Evolutionary conservation across 192 early-diverging fungal genomes (phyloP).

Genomic region (Backusella sp.): DNA sequence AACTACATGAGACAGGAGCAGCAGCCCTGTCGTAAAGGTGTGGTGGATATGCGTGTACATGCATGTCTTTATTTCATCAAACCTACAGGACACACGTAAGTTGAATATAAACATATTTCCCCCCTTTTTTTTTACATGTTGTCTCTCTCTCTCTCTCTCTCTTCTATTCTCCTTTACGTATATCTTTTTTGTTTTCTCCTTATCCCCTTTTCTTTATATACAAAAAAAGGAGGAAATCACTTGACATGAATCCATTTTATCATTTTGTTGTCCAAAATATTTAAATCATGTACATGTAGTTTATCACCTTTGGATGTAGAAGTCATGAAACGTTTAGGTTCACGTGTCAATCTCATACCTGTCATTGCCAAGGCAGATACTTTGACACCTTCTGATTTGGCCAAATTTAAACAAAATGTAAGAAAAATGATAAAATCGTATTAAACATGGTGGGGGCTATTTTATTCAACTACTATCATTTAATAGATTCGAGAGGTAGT

Average conservation of each 20-base stretch:
- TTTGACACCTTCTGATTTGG: conserved; percentile 85
- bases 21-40: conserved; percentile 78
- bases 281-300: conserved; percentile 31
- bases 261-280: background rate
- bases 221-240: background rate
- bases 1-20: conserved; percentile 91
- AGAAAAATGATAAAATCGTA: conserved; percentile 1
- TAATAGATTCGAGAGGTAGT: conserved; percentile 86
- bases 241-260: no score
- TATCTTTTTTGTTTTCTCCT: background rate
- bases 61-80: conserved; percentile 99
- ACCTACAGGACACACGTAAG: conserved; percentile 92
- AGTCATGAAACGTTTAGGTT: conserved; percentile 96
- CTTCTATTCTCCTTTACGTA: background rate
- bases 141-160: background rate
- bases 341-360: conserved; percentile 96
- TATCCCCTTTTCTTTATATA: background rate
- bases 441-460: no score
- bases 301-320: conserved; percentile 93
- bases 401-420: conserved; percentile 94
- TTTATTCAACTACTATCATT: background rate
- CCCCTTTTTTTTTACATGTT: background rate
- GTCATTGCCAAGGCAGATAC: conserved; percentile 99
- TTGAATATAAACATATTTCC: background rate
- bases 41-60: conserved; percentile 95